phyloP scores from a whole-genome alignment of 169 alveolate genomes.

The Cyclospora cayetanensis region DNA sequence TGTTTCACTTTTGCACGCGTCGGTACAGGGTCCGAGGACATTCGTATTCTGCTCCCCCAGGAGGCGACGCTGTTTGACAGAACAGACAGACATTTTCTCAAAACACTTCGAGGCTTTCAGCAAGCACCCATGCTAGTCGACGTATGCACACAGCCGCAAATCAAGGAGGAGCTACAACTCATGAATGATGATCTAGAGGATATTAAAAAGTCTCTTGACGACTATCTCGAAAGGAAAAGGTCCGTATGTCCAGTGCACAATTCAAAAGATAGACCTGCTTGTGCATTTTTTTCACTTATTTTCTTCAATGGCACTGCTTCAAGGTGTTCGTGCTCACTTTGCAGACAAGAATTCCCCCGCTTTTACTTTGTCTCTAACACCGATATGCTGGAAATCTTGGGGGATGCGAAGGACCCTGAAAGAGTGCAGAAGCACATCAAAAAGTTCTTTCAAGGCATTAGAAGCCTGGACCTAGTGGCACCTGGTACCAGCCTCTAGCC shows the following conservation, averaged over 20 bases:
- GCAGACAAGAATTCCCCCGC: slow-evolving; percentile 90
- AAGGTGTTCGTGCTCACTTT: not conserved
- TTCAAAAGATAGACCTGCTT: not conserved
- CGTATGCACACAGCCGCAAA: slow-evolving; percentile 67
- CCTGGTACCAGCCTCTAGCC: slow-evolving; percentile 67
- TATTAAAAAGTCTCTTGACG: slow-evolving; percentile 92
- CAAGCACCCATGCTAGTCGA: slow-evolving; percentile 62
- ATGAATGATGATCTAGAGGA: slow-evolving; percentile 83
- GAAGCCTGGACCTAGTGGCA: slow-evolving; percentile 82
- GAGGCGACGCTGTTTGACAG: slow-evolving; percentile 76
- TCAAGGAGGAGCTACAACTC: slow-evolving; percentile 50
- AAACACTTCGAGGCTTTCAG: slow-evolving; percentile 23
- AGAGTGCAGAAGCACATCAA: slow-evolving; percentile 92
- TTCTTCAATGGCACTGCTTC: not conserved
- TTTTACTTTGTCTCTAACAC: slow-evolving; percentile 95
- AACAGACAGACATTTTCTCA: slow-evolving; percentile 61
- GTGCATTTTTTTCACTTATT: not conserved
- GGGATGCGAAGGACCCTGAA: slow-evolving; percentile 92
- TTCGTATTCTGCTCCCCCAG: slow-evolving; percentile 78
- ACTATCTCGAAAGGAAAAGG: slow-evolving; percentile 93
- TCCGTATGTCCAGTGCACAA: not conserved
- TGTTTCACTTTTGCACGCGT: not conserved
- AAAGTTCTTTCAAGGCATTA: slow-evolving; percentile 94
- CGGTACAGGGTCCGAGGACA: slow-evolving; percentile 78
- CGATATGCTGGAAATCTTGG: slow-evolving; percentile 94